A percentile compares a stretch with the other conserved stretches of the same genome.
Evolutionary conservation across 192 early-diverging fungal genomes (phyloP).

Genomic region (Coemansia sp.): DNA sequence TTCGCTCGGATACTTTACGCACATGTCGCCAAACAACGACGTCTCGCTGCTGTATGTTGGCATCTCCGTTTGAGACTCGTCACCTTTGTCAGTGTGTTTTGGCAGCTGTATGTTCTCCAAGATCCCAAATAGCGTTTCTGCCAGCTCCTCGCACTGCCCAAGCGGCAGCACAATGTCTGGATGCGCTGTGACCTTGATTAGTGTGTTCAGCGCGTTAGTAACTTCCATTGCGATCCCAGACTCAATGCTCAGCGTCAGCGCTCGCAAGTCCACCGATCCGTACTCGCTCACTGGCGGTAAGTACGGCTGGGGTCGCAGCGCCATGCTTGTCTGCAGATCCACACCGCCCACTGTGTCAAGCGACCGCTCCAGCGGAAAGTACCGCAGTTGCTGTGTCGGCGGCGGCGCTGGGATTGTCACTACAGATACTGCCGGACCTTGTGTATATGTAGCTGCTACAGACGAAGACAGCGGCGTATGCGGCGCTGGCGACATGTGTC

Average conservation of each 20-base stretch:
- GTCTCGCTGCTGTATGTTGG: slow-evolving; percentile 38
- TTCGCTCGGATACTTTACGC: slow-evolving; percentile 12
- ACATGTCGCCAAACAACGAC: slow-evolving; percentile 18
- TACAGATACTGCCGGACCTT: neutral
- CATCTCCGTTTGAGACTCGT: neutral
- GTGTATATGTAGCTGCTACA: neutral
- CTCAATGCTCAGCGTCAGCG: slow-evolving; percentile 75
- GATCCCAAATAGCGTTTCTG: slow-evolving; percentile 65
- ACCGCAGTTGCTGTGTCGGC: slow-evolving; percentile 22
- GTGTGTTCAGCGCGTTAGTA: slow-evolving; percentile 69
- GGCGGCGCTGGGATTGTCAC: slow-evolving; percentile 25
- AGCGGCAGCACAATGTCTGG: slow-evolving; percentile 56
- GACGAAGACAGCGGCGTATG: slow-evolving; percentile 5
- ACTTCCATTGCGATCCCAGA: slow-evolving; percentile 73
- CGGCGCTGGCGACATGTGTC: slow-evolving; percentile 11
- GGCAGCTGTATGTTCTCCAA: slow-evolving; percentile 47
- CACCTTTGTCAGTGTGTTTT: neutral
- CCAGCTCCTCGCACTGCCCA: slow-evolving; percentile 64
- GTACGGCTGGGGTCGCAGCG: slow-evolving; percentile 53
- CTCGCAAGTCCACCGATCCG: slow-evolving; percentile 71
- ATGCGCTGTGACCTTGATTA: slow-evolving; percentile 61
- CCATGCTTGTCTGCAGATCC: slow-evolving; percentile 63
- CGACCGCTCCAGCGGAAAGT: slow-evolving; percentile 56
- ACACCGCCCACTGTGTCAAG: slow-evolving; percentile 77
- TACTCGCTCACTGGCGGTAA: slow-evolving; percentile 52